Conservation (phyloP, 192 early-diverging fungal genomes). For the Umbelopsis sp. region DNA sequence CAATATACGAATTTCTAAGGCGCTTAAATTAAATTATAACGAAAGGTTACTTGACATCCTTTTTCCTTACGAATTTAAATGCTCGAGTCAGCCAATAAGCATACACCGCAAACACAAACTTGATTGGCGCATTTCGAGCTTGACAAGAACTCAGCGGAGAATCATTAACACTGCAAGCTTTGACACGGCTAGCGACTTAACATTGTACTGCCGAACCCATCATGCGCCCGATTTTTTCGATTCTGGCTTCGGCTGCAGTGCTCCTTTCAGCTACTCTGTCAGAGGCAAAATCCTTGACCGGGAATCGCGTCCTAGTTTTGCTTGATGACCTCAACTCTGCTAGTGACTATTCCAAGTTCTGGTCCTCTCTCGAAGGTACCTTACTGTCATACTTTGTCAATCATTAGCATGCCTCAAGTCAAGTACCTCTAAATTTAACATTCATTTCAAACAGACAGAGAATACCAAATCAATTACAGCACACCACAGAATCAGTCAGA, state of each 20-base stretch:
- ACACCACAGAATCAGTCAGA: slow-evolving; percentile 54
- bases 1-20: too few species aligned
- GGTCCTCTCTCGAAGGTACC: slow-evolving; percentile 58
- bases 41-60: too few species aligned
- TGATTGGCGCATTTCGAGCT: background rate
- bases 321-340: slow-evolving; percentile 56
- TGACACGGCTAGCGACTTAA: background rate
- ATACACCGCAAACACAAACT: background rate
- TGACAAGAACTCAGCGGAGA: slow-evolving; percentile 12
- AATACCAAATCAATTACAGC: slow-evolving; percentile 60
- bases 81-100: background rate
- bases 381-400: too few species aligned
- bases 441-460: slow-evolving; percentile 45
- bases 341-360: slow-evolving; percentile 55
- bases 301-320: slow-evolving; percentile 67
- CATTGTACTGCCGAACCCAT: slow-evolving; percentile 2
- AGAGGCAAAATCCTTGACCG: slow-evolving; percentile 63
- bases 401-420: too few species aligned
- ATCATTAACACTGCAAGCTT: background rate
- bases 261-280: slow-evolving; percentile 1
- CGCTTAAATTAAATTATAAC: too few species aligned
- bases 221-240: slow-evolving; percentile 18
- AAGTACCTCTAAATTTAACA: background rate
- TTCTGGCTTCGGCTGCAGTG: slow-evolving; percentile 29
- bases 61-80: too few species aligned